Conservation (phyloP, 768 basidiomycete species). For the Cubamyces sp. region DNA sequence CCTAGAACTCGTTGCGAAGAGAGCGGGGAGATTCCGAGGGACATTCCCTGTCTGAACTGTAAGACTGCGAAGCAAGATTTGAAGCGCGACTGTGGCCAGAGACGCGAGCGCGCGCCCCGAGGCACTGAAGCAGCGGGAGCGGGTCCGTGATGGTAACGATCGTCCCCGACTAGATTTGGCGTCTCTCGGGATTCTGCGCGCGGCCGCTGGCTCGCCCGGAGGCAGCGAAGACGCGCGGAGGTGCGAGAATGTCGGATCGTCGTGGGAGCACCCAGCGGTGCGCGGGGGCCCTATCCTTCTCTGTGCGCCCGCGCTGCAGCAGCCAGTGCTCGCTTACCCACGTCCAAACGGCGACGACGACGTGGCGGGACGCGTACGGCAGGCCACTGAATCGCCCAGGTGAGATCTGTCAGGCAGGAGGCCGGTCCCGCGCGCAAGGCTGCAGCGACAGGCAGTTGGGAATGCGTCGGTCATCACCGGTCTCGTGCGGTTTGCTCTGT, state of each 20-base stretch:
- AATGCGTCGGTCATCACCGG: no score
- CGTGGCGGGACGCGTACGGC: conserved; percentile 5
- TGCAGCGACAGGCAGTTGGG: no score
- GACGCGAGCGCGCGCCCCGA: not conserved
- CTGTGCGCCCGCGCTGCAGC: no score
- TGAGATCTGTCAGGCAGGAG: no score
- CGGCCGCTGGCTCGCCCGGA: not conserved
- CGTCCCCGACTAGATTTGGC: conserved; percentile 8
- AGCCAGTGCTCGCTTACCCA: not conserved
- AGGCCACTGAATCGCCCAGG: no score
- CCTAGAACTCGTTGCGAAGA: no score
- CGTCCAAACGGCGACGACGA: conserved; percentile 3
- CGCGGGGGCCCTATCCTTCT: conserved; percentile 15
- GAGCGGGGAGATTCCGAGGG: no score
- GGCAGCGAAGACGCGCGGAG: not conserved
- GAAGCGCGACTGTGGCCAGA: not conserved
- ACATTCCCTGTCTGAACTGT: no score
- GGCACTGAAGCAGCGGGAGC: not conserved
- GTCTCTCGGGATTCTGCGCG: not conserved
- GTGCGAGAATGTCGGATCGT: conserved; percentile 16
- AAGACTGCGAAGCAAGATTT: no score
- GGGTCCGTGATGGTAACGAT: conserved; percentile 15
- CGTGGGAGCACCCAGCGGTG: conserved; percentile 18
- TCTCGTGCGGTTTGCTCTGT: no score
- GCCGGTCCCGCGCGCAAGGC: not conserved